A percentile compares a stretch with the other conserved stretches of the same genome.
Evolutionary conservation across 2,329 filamentous ascomycete species (phyloP).

Genomic region (Diplodia seriata): DNA sequence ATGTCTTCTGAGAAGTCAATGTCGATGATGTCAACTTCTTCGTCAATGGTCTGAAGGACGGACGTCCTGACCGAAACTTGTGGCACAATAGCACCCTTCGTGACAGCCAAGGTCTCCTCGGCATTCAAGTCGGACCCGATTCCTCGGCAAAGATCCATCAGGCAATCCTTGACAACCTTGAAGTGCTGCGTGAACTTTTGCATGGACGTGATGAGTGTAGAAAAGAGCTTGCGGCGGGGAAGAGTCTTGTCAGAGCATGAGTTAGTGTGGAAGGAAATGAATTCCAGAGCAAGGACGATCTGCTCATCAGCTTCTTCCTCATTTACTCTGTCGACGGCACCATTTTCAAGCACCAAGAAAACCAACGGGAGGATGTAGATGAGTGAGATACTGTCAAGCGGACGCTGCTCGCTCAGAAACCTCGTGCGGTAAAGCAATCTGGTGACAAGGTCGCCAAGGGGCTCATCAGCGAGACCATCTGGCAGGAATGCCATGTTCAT

Average conservation of each 20-base stretch:
- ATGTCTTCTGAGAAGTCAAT: constrained; percentile 86
- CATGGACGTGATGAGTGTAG: constrained; percentile 79
- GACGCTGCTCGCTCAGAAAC: constrained; percentile 90
- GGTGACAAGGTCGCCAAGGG: constrained; percentile 84
- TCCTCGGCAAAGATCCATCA: constrained; percentile 83
- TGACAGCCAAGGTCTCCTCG: constrained; percentile 76
- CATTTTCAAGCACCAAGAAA: constrained; percentile 77
- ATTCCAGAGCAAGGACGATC: constrained; percentile 84
- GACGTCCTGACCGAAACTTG: constrained; percentile 82
- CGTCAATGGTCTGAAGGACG: constrained; percentile 86
- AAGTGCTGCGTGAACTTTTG: constrained; percentile 91
- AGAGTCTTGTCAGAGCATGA: constrained; percentile 77
- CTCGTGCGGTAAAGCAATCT: constrained; percentile 88
- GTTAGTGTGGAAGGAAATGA: constrained; percentile 86
- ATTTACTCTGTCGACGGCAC: constrained; percentile 72
- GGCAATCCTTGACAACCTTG: constrained; percentile 90
- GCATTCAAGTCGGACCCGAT: constrained; percentile 80
- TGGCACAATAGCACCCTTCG: constrained; percentile 78
- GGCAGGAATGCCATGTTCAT: constrained; percentile 76
- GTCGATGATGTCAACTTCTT: constrained; percentile 90
- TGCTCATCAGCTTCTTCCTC: constrained; percentile 87
- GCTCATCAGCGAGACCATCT: constrained; percentile 75
- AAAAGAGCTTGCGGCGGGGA: constrained; percentile 76
- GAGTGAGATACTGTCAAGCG: constrained; percentile 85
- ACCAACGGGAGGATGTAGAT: constrained; percentile 87